Evolutionary conservation across 805 yeast genomes (phyloP).

Genomic region (Dipodascopsis tothii): DNA sequence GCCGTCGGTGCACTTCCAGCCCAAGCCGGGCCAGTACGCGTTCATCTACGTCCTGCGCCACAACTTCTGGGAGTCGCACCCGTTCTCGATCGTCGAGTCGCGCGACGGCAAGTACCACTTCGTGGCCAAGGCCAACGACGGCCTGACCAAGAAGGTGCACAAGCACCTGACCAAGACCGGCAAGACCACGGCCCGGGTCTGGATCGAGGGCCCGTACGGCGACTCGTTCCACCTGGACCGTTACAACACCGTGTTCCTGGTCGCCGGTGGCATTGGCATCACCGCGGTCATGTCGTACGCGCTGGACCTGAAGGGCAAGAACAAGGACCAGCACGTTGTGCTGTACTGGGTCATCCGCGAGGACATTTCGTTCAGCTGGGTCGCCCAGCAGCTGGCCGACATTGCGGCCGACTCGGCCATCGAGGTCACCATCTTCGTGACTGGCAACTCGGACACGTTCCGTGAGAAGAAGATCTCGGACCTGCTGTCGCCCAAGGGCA

Average conservation of each 20-base stretch:
- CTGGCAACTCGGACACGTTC: constrained; percentile 14
- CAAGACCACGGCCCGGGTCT: constrained; percentile 1
- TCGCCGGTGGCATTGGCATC: constrained; percentile 62
- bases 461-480: too few relatives aligned
- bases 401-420: constrained; percentile 3
- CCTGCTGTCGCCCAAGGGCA: too few relatives aligned
- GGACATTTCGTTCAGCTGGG: constrained; percentile 9
- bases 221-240: constrained; percentile 41
- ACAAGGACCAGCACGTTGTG: constrained; percentile 12
- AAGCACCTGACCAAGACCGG: constrained; percentile 5
- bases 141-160: constrained; percentile 9
- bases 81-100: constrained; percentile 14
- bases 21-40: constrained; percentile 19
- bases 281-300: constrained; percentile 50
- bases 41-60: constrained; percentile 11
- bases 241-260: constrained; percentile 41
- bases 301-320: constrained; percentile 22
- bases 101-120: constrained; percentile 4
- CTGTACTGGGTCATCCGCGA: constrained; percentile 22
- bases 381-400: constrained; percentile 14
- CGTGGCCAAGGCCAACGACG: constrained; percentile 7
- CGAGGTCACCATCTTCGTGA: constrained; percentile 13
- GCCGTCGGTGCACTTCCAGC: constrained; percentile 5
- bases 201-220: constrained; percentile 61
- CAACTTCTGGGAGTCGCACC: constrained; percentile 17